phyloP scores from a whole-genome alignment of 306 rosid genomes.

The Urtica urens region DNA sequence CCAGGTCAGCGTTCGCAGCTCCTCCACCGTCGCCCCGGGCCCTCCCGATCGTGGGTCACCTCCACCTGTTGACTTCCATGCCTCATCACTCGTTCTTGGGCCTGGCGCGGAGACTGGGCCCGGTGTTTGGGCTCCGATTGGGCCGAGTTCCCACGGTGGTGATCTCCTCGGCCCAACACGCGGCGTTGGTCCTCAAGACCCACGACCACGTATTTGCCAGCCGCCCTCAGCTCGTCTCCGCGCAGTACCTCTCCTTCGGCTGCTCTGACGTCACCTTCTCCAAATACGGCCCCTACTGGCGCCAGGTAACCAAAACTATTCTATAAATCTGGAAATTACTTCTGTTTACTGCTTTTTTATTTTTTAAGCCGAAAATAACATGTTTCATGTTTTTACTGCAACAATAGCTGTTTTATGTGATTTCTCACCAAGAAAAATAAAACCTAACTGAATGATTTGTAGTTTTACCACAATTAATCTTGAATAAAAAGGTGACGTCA shows the following conservation, averaged over 20 bases:
- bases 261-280: constrained; percentile 35
- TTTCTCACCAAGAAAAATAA: no score
- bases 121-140: constrained; percentile 23
- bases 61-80: constrained; percentile 19
- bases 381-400: no score
- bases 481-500: no score
- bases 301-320: no score
- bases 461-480: no score
- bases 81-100: constrained; percentile 18
- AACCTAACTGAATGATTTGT: no score
- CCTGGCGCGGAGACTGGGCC: constrained; percentile 24
- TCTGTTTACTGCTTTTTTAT: no score
- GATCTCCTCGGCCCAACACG: constrained; percentile 24
- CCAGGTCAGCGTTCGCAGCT: background rate
- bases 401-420: no score
- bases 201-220: constrained; percentile 27
- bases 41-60: constrained; percentile 32
- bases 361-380: no score
- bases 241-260: constrained; percentile 33
- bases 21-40: constrained; percentile 24
- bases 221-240: constrained; percentile 25
- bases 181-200: constrained; percentile 24
- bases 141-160: constrained; percentile 28
- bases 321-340: no score
- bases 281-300: constrained; percentile 34